Conservation (phyloP, 495 filamentous ascomycete genomes). For the Xanthoparmelia taractica region DNA sequence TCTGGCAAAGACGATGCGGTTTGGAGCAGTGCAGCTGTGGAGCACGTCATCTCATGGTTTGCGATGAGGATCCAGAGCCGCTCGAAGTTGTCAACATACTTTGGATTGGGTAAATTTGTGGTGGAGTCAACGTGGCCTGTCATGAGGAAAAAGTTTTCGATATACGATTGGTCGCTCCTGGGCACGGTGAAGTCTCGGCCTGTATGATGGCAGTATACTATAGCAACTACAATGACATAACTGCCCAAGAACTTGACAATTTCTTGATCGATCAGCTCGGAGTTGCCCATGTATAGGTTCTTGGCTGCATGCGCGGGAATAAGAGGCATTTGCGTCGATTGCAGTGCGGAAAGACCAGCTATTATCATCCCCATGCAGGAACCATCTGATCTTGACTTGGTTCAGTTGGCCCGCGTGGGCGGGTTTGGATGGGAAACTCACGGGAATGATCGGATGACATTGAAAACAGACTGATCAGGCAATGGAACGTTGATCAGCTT, state of each 20-base stretch:
- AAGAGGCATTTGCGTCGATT: constrained; percentile 32
- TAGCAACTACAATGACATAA: constrained; percentile 33
- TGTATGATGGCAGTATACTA: constrained; percentile 35
- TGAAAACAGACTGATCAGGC: neutral
- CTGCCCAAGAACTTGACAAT: constrained; percentile 38
- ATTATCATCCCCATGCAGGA: constrained; percentile 31
- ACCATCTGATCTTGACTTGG: neutral
- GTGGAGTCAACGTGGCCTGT: constrained; percentile 31
- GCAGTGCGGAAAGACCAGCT: constrained; percentile 37
- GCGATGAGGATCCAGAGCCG: constrained; percentile 40
- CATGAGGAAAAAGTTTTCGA: constrained; percentile 40
- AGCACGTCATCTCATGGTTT: constrained; percentile 49
- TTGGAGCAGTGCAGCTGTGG: constrained; percentile 46
- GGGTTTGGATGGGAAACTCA: neutral
- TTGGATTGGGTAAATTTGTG: constrained; percentile 5
- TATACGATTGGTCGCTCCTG: constrained; percentile 32
- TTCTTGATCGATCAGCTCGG: constrained; percentile 34
- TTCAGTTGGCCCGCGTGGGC: too few relatives aligned
- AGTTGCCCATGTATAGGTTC: constrained; percentile 35
- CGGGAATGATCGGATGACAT: neutral
- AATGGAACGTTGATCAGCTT: constrained; percentile 1
- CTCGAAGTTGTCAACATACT: constrained; percentile 31
- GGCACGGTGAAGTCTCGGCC: constrained; percentile 35
- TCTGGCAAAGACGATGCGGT: constrained; percentile 43
- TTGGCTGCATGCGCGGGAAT: constrained; percentile 35